These are phyloP conservation scores for Pelargonium fulgidum DNA, from an alignment of 441 rosid genomes.

Conservation along the genomic window DNA sequence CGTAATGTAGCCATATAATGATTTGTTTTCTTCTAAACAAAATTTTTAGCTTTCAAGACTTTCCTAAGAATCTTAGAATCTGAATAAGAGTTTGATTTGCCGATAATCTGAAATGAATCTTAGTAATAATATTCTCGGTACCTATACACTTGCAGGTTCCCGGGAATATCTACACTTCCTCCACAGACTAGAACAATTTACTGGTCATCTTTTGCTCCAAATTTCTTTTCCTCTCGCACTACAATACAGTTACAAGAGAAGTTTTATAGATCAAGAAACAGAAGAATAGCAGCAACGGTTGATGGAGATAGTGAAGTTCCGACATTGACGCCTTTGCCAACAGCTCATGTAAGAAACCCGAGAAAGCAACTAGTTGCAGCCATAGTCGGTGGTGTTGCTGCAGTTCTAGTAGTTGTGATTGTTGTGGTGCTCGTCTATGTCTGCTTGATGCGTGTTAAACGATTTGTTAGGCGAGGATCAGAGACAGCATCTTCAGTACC, in stretches of 20 bases:
- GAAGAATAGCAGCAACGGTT: slow-evolving; percentile 26
- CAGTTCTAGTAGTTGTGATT: slow-evolving; percentile 33
- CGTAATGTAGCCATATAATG: too few species aligned
- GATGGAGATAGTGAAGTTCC: slow-evolving; percentile 30
- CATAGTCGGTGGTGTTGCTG: slow-evolving; percentile 33
- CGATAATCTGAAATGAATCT: not conserved
- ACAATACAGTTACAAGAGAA: slow-evolving; percentile 22
- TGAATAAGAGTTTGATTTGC: slow-evolving; percentile 4
- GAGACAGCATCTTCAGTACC: slow-evolving; percentile 33
- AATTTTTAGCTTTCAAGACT: too few species aligned
- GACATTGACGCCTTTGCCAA: slow-evolving; percentile 33
- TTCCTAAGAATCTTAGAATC: not conserved
- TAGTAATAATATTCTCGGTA: slow-evolving; percentile 14
- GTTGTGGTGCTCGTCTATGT: slow-evolving; percentile 30
- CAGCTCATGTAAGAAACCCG: slow-evolving; percentile 27
- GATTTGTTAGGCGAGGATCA: slow-evolving; percentile 25
- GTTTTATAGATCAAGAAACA: slow-evolving; percentile 21
- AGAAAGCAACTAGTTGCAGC: slow-evolving; percentile 32
- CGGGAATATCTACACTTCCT: slow-evolving; percentile 24
- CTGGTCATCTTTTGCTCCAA: slow-evolving; percentile 19
- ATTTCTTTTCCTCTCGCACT: slow-evolving; percentile 17
- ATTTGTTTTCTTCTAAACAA: too few species aligned
- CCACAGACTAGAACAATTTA: slow-evolving; percentile 16
- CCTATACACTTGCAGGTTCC: slow-evolving; percentile 22
- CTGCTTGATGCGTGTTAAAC: slow-evolving; percentile 37